A percentile compares a stretch with the other conserved stretches of the same genome.
These are phyloP conservation scores for Teratosphaeria epicoccoides DNA, from an alignment of 2,329 filamentous ascomycete species.

Conservation along the genomic window DNA sequence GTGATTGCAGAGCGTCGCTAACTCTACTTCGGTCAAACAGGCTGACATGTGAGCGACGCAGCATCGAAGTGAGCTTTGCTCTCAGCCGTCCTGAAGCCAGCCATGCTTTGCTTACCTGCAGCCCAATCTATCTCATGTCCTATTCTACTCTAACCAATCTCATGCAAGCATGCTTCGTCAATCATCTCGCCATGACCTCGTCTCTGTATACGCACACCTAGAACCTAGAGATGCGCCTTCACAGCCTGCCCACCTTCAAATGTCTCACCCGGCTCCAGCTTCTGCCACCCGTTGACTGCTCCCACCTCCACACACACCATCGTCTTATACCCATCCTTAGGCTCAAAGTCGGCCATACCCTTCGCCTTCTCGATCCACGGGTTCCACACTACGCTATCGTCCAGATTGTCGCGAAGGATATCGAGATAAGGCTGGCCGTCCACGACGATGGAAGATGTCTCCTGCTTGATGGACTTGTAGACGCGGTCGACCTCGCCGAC, in stretches of 20 bases:
- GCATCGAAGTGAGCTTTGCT: no score
- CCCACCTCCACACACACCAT: conserved; percentile 96
- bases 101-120: conserved; percentile 1
- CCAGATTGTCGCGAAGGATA: conserved; percentile 72
- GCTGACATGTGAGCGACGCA: no score
- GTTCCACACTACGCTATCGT: conserved; percentile 92
- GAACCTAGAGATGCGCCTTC: conserved; percentile 19
- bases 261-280: conserved; percentile 65
- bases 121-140: neutral
- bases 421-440: conserved; percentile 56
- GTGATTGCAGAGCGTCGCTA: no score
- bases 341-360: conserved; percentile 74
- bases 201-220: neutral
- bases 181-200: neutral
- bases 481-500: conserved; percentile 76
- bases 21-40: no score
- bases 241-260: conserved; percentile 55
- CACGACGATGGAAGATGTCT: conserved; percentile 54
- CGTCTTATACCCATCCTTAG: conserved; percentile 79
- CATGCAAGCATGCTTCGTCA: neutral
- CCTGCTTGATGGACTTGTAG: conserved; percentile 57
- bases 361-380: conserved; percentile 81
- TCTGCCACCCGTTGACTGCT: conserved; percentile 70
- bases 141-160: neutral
- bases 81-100: neutral